Percentiles rank a stretch among this genome's conserved stretches.
Conservation (phyloP, 2,329 filamentous ascomycete genomes). For the Cucurbitaria berberidis region DNA sequence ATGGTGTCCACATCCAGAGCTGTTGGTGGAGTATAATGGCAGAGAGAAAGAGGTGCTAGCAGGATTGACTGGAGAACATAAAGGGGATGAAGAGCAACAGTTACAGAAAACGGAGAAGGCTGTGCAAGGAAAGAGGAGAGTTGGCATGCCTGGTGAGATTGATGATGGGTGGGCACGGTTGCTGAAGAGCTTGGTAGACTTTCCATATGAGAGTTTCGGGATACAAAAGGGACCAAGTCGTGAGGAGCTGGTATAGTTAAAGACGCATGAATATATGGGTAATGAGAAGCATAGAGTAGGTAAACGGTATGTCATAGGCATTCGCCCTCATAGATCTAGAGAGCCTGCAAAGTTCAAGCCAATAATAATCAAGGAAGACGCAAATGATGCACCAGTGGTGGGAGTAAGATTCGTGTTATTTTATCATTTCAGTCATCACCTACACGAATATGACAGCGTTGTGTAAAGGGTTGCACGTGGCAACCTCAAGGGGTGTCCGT, state of each 20-base stretch:
- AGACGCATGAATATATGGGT: neutral
- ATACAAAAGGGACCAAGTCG: conserved; percentile 46
- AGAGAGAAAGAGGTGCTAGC: conserved; percentile 83
- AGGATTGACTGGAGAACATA: conserved; percentile 75
- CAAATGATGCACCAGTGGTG: neutral
- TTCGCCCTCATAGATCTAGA: neutral
- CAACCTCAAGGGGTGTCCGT: neutral
- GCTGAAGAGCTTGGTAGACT: conserved; percentile 61
- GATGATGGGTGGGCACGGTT: conserved; percentile 67
- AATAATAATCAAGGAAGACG: neutral
- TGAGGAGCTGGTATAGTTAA: neutral
- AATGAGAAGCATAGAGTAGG: neutral
- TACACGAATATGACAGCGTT: conserved; percentile 11
- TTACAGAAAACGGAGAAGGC: conserved; percentile 44
- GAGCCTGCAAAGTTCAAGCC: neutral
- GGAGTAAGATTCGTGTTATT: conserved; percentile 14
- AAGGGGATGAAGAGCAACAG: conserved; percentile 57
- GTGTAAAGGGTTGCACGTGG: conserved; percentile 1
- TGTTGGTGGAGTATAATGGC: conserved; percentile 77
- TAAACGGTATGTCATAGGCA: neutral
- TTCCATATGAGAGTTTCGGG: conserved; percentile 66
- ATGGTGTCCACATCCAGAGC: conserved; percentile 85
- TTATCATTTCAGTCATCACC: conserved; percentile 20
- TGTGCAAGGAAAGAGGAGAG: conserved; percentile 46
- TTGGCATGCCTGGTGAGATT: conserved; percentile 60